Evolutionary conservation across 352 stramenopile species (phyloP).

Genomic region (Globisporangium iwayamae): DNA sequence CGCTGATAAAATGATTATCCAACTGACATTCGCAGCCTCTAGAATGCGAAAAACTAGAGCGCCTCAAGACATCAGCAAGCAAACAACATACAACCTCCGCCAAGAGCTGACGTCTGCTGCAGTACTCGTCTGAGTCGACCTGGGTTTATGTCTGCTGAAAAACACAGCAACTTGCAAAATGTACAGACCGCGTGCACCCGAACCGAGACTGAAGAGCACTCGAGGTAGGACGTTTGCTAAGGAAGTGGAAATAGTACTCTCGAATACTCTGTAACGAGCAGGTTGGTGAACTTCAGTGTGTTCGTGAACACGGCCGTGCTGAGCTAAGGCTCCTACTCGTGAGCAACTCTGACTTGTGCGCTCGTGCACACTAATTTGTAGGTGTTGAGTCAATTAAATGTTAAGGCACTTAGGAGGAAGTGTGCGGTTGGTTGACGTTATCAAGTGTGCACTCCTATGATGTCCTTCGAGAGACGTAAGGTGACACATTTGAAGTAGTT

Average conservation of each 20-base stretch:
- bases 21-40: too few species aligned
- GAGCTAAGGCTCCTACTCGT: background rate
- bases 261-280: too few species aligned
- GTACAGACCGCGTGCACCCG: background rate
- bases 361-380: background rate
- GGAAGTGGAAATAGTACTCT: background rate
- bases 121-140: background rate
- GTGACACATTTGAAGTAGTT: too few species aligned
- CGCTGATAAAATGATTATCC: too few species aligned
- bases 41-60: background rate
- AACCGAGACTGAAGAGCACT: background rate
- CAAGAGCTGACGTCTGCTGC: too few species aligned
- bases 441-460: background rate
- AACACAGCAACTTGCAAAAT: background rate
- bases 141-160: background rate
- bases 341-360: background rate
- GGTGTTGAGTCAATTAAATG: background rate
- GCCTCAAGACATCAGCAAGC: too few species aligned
- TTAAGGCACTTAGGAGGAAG: too few species aligned
- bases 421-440: background rate
- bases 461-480: background rate
- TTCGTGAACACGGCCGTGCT: background rate
- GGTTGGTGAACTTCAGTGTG: background rate
- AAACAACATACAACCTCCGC: too few species aligned
- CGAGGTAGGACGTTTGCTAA: background rate